A percentile compares a stretch with the other conserved stretches of the same genome.
Evolutionary conservation across 2,329 filamentous ascomycete genomes (phyloP).

Genomic region (Colletotrichum tamarilloi): DNA sequence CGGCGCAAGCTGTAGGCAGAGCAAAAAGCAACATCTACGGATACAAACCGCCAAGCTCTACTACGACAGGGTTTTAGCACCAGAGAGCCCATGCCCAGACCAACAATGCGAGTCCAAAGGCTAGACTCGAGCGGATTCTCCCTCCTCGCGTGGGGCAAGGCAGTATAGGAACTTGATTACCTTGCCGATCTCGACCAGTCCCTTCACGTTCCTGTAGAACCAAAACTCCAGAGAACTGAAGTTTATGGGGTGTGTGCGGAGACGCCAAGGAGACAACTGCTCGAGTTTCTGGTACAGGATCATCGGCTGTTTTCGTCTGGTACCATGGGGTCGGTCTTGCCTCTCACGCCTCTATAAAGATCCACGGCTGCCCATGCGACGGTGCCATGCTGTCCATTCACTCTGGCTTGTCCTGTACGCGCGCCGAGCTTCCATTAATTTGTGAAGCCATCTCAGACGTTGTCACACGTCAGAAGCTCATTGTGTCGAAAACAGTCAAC

Average conservation of each 20-base stretch:
- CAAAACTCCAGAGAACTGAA: constrained; percentile 10
- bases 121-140: constrained; percentile 4
- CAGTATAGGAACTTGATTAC: constrained; percentile 13
- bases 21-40: constrained; percentile 2
- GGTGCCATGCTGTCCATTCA: neutral
- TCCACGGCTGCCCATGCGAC: constrained; percentile 13
- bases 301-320: constrained; percentile 14
- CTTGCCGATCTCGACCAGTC: constrained; percentile 23
- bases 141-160: constrained; percentile 24
- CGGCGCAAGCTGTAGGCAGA: neutral
- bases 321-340: neutral
- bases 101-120: neutral
- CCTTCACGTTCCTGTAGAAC: neutral
- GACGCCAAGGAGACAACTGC: constrained; percentile 25
- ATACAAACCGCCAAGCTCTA: constrained; percentile 14
- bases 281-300: constrained; percentile 17
- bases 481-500: neutral
- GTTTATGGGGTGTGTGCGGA: constrained; percentile 18
- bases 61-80: neutral
- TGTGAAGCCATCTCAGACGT: constrained; percentile 8
- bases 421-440: neutral
- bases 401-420: neutral
- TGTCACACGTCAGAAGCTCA: neutral
- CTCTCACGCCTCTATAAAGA: constrained; percentile 28
- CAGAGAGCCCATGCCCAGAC: neutral